phyloP scores from a whole-genome alignment of 2,329 filamentous ascomycete genomes.

The Thelonectria discophora region DNA sequence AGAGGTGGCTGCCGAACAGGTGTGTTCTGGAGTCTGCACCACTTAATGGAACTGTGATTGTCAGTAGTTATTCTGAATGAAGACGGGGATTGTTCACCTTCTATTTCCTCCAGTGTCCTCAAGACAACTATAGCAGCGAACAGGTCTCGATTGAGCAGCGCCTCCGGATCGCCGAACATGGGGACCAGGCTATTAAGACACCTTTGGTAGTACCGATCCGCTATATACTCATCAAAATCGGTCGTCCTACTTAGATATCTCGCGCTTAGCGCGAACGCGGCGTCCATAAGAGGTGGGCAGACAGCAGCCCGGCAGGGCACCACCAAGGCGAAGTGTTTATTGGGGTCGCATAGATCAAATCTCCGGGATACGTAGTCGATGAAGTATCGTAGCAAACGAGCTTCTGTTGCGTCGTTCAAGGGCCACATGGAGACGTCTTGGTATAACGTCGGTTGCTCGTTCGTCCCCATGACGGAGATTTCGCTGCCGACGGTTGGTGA shows the following conservation, averaged over 20 bases:
- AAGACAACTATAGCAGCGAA: slow-evolving; percentile 22
- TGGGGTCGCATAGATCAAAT: slow-evolving; percentile 23
- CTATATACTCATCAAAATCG: slow-evolving; percentile 17
- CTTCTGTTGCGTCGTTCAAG: slow-evolving; percentile 9
- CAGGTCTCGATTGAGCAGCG: slow-evolving; percentile 12
- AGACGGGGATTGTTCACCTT: slow-evolving; percentile 1
- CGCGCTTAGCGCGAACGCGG: slow-evolving; percentile 15
- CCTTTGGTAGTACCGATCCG: slow-evolving; percentile 17
- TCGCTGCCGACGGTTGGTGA: neutral
- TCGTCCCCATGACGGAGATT: neutral
- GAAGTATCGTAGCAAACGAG: slow-evolving; percentile 11
- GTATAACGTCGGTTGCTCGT: slow-evolving; percentile 2
- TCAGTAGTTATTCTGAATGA: neutral
- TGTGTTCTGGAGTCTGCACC: slow-evolving; percentile 20
- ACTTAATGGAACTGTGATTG: slow-evolving; percentile 7
- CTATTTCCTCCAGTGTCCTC: slow-evolving; percentile 23
- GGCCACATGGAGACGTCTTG: slow-evolving; percentile 17
- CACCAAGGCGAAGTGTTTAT: slow-evolving; percentile 15
- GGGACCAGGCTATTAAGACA: slow-evolving; percentile 18
- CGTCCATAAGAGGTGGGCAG: slow-evolving; percentile 18
- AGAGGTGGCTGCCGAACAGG: slow-evolving; percentile 18
- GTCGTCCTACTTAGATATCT: slow-evolving; percentile 18
- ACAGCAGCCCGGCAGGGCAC: slow-evolving; percentile 13
- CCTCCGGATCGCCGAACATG: slow-evolving; percentile 2
- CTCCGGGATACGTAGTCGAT: slow-evolving; percentile 14